Percentiles rank a stretch among this genome's conserved stretches.
These are phyloP conservation scores for Coniochaeta sp. DNA, from an alignment of 2,329 filamentous ascomycete genomes.

Conservation along the genomic window DNA sequence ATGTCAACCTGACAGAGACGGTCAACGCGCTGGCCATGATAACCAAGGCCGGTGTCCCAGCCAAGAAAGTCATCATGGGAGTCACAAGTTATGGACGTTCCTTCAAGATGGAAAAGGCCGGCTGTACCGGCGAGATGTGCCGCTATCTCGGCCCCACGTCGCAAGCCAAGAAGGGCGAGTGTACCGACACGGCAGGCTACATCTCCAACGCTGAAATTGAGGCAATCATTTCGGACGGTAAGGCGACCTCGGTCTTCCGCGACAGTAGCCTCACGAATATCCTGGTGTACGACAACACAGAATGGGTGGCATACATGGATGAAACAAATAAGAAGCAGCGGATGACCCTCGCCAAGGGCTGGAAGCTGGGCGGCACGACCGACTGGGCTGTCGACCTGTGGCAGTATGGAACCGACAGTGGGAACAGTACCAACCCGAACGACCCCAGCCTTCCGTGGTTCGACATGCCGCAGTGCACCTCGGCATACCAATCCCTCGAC, in stretches of 20 bases:
- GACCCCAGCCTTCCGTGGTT: not conserved
- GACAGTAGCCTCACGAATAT: conserved; percentile 3
- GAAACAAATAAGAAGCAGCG: conserved; percentile 7
- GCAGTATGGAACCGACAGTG: not conserved
- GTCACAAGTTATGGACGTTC: conserved; percentile 25
- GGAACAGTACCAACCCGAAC: not conserved
- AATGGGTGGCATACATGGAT: conserved; percentile 14
- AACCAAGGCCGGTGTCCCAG: conserved; percentile 27
- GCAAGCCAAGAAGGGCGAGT: conserved; percentile 20
- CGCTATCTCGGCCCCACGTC: conserved; percentile 22
- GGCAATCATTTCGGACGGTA: conserved; percentile 17
- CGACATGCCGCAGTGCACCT: not conserved
- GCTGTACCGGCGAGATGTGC: conserved; percentile 24
- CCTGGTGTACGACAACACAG: conserved; percentile 8
- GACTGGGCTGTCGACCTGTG: conserved; percentile 19
- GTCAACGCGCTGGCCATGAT: conserved; percentile 11
- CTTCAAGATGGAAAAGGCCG: conserved; percentile 22
- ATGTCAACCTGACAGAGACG: conserved; percentile 23
- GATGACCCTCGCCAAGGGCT: conserved; percentile 5
- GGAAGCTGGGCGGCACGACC: conserved; percentile 12
- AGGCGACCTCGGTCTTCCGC: conserved; percentile 2
- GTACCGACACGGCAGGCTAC: conserved; percentile 29
- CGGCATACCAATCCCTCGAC: not conserved
- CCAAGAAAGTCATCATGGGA: conserved; percentile 24
- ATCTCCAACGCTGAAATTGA: conserved; percentile 30